Percentiles rank a stretch among this genome's conserved stretches.
phyloP scores from a whole-genome alignment of 2,329 filamentous ascomycete species.

The Claviceps arundinis region DNA sequence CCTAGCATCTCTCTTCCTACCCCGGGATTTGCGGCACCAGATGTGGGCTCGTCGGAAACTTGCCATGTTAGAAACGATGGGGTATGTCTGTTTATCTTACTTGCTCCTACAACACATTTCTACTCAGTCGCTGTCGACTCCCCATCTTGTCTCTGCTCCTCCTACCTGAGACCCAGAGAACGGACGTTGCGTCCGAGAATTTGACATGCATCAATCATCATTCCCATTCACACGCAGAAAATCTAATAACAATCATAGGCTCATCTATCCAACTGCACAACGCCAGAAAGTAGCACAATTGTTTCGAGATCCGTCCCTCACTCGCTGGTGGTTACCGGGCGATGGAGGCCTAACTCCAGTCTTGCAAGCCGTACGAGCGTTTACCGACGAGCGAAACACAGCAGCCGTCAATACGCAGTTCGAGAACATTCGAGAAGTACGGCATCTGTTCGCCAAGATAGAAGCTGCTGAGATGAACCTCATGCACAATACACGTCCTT shows the following conservation, averaged over 20 bases:
- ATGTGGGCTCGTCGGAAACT: slow-evolving; percentile 74
- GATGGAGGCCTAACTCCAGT: slow-evolving; percentile 63
- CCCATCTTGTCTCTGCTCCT: no score
- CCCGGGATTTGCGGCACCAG: slow-evolving; percentile 55
- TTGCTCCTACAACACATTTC: not conserved
- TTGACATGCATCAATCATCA: no score
- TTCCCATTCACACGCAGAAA: no score
- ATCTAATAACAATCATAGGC: slow-evolving; percentile 36
- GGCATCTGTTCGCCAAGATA: slow-evolving; percentile 56
- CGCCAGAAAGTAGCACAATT: slow-evolving; percentile 62
- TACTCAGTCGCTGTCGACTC: no score
- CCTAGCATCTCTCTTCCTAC: slow-evolving; percentile 68
- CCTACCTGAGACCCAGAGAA: no score
- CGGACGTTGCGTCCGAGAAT: no score
- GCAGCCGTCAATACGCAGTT: slow-evolving; percentile 42
- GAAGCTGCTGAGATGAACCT: slow-evolving; percentile 13
- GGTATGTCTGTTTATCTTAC: slow-evolving; percentile 42
- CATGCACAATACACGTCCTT: not conserved
- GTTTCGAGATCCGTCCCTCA: slow-evolving; percentile 58
- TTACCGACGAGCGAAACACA: slow-evolving; percentile 64
- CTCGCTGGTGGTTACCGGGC: slow-evolving; percentile 81
- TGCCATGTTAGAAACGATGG: slow-evolving; percentile 61
- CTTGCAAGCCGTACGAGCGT: slow-evolving; percentile 62
- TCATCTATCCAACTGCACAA: slow-evolving; percentile 66
- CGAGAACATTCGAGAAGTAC: slow-evolving; percentile 61